phyloP scores from a whole-genome alignment of 441 rosid genomes.

The Codiaeum variegatum region DNA sequence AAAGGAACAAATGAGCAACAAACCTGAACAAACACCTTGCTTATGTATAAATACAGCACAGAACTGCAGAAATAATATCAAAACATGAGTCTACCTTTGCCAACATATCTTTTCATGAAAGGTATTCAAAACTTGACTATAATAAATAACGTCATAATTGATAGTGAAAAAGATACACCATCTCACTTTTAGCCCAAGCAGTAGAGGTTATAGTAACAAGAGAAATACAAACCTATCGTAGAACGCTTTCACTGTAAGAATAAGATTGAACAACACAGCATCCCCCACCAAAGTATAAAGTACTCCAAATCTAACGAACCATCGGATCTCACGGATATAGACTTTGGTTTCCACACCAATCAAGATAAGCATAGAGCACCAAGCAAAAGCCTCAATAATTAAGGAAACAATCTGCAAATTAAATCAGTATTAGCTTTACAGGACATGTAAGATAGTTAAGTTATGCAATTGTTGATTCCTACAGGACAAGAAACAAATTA shows the following conservation, averaged over 20 bases:
- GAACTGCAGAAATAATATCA: constrained; percentile 49
- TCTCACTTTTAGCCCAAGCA: neutral
- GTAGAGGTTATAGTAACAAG: constrained; percentile 8
- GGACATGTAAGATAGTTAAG: neutral
- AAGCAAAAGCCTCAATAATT: constrained; percentile 70
- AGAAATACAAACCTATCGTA: constrained; percentile 53
- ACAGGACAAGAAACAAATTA: neutral
- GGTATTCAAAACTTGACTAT: neutral
- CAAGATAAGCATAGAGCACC: constrained; percentile 81
- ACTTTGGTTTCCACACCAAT: constrained; percentile 71
- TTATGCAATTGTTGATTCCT: neutral
- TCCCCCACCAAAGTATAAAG: constrained; percentile 79
- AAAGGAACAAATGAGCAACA: constrained; percentile 29
- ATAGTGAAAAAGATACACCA: neutral
- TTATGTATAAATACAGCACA: constrained; percentile 63
- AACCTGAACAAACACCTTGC: constrained; percentile 86
- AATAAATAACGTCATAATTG: constrained; percentile 1
- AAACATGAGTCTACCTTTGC: constrained; percentile 25
- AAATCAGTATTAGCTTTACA: constrained; percentile 1
- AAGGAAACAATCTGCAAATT: constrained; percentile 63
- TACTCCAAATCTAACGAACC: constrained; percentile 90
- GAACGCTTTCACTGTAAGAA: constrained; percentile 66
- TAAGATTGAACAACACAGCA: constrained; percentile 75
- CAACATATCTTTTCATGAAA: neutral
- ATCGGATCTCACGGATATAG: constrained; percentile 77